These are phyloP conservation scores for Microcyclospora pomicola DNA, from an alignment of 2,329 filamentous ascomycete genomes.

Conservation along the genomic window DNA sequence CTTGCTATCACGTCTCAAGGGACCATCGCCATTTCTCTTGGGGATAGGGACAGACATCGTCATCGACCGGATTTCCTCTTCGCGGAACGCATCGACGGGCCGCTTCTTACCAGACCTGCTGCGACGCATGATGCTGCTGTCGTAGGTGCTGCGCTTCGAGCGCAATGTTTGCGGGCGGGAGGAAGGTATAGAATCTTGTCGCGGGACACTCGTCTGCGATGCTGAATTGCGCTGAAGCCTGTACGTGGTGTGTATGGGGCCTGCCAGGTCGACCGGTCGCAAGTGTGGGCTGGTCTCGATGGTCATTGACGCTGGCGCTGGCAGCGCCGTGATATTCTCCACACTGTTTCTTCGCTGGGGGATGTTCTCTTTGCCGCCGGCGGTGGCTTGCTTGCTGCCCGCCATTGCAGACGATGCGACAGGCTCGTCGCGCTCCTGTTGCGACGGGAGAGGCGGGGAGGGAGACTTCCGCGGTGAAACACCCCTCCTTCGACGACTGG, in stretches of 20 bases:
- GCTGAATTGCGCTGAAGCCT: slow-evolving; percentile 24
- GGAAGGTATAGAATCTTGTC: slow-evolving; percentile 6
- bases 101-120: slow-evolving; percentile 58
- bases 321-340: slow-evolving; percentile 36
- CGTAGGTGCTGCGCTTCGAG: slow-evolving; percentile 31
- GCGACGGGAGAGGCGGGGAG: slow-evolving; percentile 1
- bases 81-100: slow-evolving; percentile 60
- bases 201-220: slow-evolving; percentile 18
- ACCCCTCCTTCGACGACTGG: slow-evolving; percentile 1
- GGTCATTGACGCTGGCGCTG: slow-evolving; percentile 27
- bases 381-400: too few relatives aligned
- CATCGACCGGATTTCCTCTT: slow-evolving; percentile 82
- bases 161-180: slow-evolving; percentile 21
- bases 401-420: too few relatives aligned
- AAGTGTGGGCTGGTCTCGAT: slow-evolving; percentile 34
- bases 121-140: slow-evolving; percentile 39
- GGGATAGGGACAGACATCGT: slow-evolving; percentile 51
- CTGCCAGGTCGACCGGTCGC: slow-evolving; percentile 27
- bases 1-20: slow-evolving; percentile 51
- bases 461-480: slow-evolving; percentile 9
- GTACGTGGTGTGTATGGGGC: slow-evolving; percentile 28
- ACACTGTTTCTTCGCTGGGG: slow-evolving; percentile 18
- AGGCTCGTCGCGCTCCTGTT: neutral
- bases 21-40: slow-evolving; percentile 32
- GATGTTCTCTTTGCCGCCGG: slow-evolving; percentile 12